Base-by-base conservation (phyloP, 768 basidiomycete genomes). In the Lactarius quietus region DNA sequence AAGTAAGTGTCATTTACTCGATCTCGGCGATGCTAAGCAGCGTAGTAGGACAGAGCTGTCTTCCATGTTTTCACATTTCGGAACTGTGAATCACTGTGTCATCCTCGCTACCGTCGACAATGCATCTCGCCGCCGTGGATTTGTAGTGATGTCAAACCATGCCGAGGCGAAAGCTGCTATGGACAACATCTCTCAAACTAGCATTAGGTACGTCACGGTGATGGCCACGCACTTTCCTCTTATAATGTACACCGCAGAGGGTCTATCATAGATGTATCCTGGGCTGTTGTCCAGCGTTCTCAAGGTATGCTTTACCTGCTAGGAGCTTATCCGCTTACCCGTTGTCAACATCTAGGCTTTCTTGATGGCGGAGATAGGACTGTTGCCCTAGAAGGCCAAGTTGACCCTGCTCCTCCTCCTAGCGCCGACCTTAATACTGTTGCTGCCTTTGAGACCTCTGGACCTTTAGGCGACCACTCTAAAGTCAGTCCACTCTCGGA, bases 271-370 rank as follows among this genome's bases (percentile, higher is more conserved):
- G 90, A 93, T 72, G 83, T 93, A 59, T 92, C 90, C 7, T 93
- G 90, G 90, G 91, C 90, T 20, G 90, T 93, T 28, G 90, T 93
- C 41, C 90, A 93, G 69, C 89, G 90, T 53, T 93, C 90, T 67
- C 86, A 88, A 81, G 90, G 90, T 89, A 38, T 23, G 63, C 68
- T 41, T 41, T 57, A 18, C 23, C 57, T 20, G 59, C 33, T 59
- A 39, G 39, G 12, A 41, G 56, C 62, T 41, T 20, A 59, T 60
- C 66, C 35, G 68, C 48, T 60, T 54, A 65, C 31, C 10, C 33
- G 38, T 59, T 1, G 15, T 18, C 60, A 20, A 45, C 12, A 10
- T 33, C 5, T 66, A 91, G 90, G 89, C 26, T 92, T 92, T 71
- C 78, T 92, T 65, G 90, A 93, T 71, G 90, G 90, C 23, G 90